Conservation (phyloP, 306 rosid genomes). For the Pyrus bretschneideri region DNA sequence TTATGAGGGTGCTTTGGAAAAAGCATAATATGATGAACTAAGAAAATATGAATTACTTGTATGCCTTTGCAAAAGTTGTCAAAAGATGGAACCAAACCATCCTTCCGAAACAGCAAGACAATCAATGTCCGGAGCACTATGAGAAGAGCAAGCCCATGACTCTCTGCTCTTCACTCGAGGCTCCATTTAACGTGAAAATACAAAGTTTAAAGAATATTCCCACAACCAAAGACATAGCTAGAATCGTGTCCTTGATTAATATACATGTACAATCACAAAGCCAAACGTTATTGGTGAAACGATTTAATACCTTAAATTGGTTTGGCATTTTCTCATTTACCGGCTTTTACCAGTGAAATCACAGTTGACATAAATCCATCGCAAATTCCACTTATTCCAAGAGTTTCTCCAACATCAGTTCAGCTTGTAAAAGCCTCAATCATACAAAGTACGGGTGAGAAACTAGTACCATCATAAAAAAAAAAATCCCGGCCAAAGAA, state of each 20-base stretch:
- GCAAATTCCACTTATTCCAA: not conserved
- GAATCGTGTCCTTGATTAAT: not conserved
- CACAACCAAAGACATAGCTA: not conserved
- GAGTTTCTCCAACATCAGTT: not conserved
- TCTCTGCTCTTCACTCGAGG: slow-evolving; percentile 55
- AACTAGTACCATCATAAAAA: not conserved
- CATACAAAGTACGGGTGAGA: not conserved
- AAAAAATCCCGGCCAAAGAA: not conserved
- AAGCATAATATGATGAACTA: not conserved
- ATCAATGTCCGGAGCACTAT: slow-evolving; percentile 36
- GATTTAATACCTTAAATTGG: not conserved
- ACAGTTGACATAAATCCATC: not conserved
- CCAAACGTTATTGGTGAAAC: not conserved
- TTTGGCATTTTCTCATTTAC: not conserved
- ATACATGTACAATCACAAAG: not conserved
- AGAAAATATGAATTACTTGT: slow-evolving; percentile 1
- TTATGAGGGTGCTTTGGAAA: not conserved
- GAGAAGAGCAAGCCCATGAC: slow-evolving; percentile 48
- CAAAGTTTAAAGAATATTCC: not conserved
- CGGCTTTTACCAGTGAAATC: not conserved
- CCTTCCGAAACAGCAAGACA: slow-evolving; percentile 29
- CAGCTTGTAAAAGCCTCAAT: not conserved
- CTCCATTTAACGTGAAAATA: slow-evolving; percentile 24
- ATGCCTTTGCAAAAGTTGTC: slow-evolving; percentile 17
- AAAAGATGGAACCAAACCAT: slow-evolving; percentile 23